Conservation (phyloP, 2,329 filamentous ascomycete genomes). For the Raffaelea deltoideospora region DNA sequence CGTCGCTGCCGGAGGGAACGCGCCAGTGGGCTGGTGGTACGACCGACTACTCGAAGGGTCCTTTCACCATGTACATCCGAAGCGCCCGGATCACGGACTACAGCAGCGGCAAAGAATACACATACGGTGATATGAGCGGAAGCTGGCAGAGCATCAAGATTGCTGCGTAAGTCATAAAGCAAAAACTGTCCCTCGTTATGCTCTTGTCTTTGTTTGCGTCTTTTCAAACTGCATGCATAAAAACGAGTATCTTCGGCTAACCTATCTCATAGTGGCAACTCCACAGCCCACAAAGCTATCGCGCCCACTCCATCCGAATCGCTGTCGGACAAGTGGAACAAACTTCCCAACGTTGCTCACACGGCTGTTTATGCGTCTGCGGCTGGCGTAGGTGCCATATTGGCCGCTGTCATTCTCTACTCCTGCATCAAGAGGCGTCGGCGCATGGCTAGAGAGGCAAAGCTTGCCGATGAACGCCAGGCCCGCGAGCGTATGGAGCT, state of each 20-base stretch:
- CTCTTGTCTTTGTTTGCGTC: background rate
- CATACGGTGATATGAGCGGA: slow-evolving; percentile 7
- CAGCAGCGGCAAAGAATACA: slow-evolving; percentile 14
- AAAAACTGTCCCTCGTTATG: background rate
- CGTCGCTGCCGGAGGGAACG: slow-evolving; percentile 31
- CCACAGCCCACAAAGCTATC: slow-evolving; percentile 33
- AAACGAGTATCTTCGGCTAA: background rate
- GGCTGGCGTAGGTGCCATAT: slow-evolving; percentile 26
- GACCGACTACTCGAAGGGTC: slow-evolving; percentile 39
- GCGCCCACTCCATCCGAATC: slow-evolving; percentile 23
- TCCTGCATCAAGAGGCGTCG: slow-evolving; percentile 42
- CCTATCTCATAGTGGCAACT: slow-evolving; percentile 34
- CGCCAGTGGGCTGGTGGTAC: slow-evolving; percentile 42
- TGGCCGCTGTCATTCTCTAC: slow-evolving; percentile 27
- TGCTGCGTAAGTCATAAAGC: slow-evolving; percentile 1
- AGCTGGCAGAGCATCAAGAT: slow-evolving; percentile 9
- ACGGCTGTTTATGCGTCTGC: slow-evolving; percentile 35
- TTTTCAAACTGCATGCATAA: too few relatives aligned
- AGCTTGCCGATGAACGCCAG: slow-evolving; percentile 25
- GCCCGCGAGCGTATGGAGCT: slow-evolving; percentile 35
- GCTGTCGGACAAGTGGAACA: slow-evolving; percentile 36
- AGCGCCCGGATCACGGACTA: slow-evolving; percentile 23
- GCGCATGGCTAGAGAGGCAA: slow-evolving; percentile 34
- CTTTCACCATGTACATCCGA: slow-evolving; percentile 50
- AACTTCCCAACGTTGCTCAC: slow-evolving; percentile 33